These are phyloP conservation scores for Chaetomium cochliodes DNA, from an alignment of 495 filamentous ascomycete genomes.

Conservation along the genomic window DNA sequence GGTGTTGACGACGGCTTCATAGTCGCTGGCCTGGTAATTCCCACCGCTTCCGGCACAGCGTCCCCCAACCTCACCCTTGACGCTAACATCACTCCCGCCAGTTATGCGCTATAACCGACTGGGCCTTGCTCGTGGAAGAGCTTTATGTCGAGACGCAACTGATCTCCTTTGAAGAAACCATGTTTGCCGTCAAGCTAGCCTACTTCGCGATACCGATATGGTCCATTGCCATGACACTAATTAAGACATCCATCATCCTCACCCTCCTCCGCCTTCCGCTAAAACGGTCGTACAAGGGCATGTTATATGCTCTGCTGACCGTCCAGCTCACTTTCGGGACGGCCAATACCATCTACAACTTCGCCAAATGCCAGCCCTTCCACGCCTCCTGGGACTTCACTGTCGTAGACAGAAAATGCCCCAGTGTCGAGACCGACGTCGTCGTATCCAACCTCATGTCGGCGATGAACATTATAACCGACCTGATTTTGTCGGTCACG, in stretches of 20 bases:
- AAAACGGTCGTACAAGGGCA: not conserved
- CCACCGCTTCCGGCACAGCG: not conserved
- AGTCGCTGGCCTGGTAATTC: conserved; percentile 21
- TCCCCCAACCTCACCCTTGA: not conserved
- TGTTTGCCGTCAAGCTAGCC: conserved; percentile 8
- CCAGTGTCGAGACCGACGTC: conserved; percentile 7
- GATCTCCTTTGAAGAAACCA: conserved; percentile 1
- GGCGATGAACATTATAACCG: conserved; percentile 27
- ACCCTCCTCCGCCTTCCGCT: conserved; percentile 25
- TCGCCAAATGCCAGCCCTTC: conserved; percentile 25
- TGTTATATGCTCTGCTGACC: conserved; percentile 17
- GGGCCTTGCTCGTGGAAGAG: conserved; percentile 15
- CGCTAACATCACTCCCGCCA: not conserved
- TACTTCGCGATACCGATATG: conserved; percentile 27
- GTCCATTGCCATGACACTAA: conserved; percentile 25
- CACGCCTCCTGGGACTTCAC: conserved; percentile 25
- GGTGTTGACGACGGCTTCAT: conserved; percentile 27
- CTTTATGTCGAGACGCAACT: conserved; percentile 10
- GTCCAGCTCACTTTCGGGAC: conserved; percentile 19
- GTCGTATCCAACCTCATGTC: conserved; percentile 19
- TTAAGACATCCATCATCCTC: conserved; percentile 26
- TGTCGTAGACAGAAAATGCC: conserved; percentile 5
- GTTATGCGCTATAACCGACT: conserved; percentile 22
- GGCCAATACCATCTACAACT: conserved; percentile 21
- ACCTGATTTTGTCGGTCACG: conserved; percentile 22